phyloP scores from a whole-genome alignment of 148 eudicot species.

The Euryodendron excelsum region DNA sequence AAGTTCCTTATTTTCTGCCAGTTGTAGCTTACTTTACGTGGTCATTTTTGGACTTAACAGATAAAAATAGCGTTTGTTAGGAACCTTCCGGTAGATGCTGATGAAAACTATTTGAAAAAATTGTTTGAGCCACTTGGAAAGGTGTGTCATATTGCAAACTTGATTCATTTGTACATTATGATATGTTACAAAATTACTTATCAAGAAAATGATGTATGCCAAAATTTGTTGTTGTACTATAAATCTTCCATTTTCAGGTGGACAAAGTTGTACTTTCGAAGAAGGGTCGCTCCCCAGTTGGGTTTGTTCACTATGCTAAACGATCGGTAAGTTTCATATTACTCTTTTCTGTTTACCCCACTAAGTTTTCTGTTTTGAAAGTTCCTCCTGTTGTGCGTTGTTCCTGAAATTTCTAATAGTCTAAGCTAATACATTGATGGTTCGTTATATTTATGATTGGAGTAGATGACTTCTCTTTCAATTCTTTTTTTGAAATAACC shows the following conservation, averaged over 20 bases:
- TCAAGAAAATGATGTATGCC: background rate
- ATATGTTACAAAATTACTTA: constrained; percentile 4
- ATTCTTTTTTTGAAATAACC: no score
- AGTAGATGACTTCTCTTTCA: no score
- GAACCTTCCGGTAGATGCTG: constrained; percentile 55
- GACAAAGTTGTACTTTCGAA: constrained; percentile 63
- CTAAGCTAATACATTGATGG: no score
- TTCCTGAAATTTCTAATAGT: no score
- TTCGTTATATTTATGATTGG: no score
- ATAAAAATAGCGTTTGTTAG: constrained; percentile 62
- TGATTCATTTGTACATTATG: background rate
- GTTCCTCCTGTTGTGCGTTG: no score
- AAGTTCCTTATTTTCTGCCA: constrained; percentile 1
- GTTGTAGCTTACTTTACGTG: constrained; percentile 11
- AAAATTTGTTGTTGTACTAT: constrained; percentile 8
- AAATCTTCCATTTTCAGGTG: constrained; percentile 43
- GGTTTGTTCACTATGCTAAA: constrained; percentile 56
- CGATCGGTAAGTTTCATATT: constrained; percentile 45
- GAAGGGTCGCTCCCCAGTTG: constrained; percentile 52
- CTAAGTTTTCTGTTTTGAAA: background rate
- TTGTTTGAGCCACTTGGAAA: constrained; percentile 61
- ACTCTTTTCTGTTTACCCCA: background rate
- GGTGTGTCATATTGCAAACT: constrained; percentile 32
- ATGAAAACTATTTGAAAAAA: constrained; percentile 51
- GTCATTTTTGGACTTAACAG: constrained; percentile 33